Evolutionary conservation across 805 yeast genomes (phyloP).

Genomic region (Ogataea kodamae): DNA sequence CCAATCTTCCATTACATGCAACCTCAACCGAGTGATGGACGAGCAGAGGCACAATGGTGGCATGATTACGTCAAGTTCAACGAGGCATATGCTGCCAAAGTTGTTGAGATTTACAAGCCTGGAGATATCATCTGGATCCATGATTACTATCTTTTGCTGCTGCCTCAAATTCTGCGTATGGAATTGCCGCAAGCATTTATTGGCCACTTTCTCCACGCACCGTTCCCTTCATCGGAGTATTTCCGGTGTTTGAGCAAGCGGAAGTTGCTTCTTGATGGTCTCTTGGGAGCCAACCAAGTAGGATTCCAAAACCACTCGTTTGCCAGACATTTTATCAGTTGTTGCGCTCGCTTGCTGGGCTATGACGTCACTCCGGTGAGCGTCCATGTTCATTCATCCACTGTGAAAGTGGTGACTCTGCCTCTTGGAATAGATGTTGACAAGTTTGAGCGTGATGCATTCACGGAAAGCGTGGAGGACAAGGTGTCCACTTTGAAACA

Average conservation of each 20-base stretch:
- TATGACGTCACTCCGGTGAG: constrained; percentile 60
- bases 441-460: constrained; percentile 62
- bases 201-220: constrained; percentile 79
- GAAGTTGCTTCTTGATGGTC: constrained; percentile 77
- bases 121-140: constrained; percentile 95
- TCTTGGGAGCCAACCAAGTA: constrained; percentile 83
- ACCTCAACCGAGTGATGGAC: constrained; percentile 66
- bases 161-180: constrained; percentile 83
- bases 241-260: constrained; percentile 87
- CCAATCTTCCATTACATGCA: constrained; percentile 93
- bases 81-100: constrained; percentile 81
- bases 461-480: constrained; percentile 46
- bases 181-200: constrained; percentile 68
- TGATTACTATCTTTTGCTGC: constrained; percentile 76
- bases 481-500: constrained; percentile 64
- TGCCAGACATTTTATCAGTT: constrained; percentile 85
- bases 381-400: constrained; percentile 72
- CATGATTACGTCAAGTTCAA: constrained; percentile 86
- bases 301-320: constrained; percentile 86
- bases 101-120: constrained; percentile 67
- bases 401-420: constrained; percentile 66
- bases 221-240: constrained; percentile 95
- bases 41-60: constrained; percentile 71
- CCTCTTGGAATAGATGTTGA: constrained; percentile 89
- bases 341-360: constrained; percentile 85